Conservation (phyloP, 805 yeast species). For the Wickerhamomyces chambardii region DNA sequence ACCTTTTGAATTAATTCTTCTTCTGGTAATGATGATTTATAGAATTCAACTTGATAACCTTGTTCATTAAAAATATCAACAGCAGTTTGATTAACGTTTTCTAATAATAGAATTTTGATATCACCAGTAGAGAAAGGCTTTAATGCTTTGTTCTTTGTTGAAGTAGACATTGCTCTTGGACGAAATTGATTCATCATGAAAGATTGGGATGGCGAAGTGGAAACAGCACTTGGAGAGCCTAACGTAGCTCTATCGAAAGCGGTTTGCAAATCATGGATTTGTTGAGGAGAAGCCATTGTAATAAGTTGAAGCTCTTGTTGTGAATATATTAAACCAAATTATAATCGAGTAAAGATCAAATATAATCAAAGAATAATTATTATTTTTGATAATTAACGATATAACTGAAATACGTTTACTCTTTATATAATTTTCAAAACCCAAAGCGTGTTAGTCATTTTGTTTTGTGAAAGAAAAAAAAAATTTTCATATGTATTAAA, state of each 20-base stretch:
- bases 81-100: slow-evolving; percentile 92
- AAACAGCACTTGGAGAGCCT: slow-evolving; percentile 59
- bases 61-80: slow-evolving; percentile 75
- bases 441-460: too few relatives aligned
- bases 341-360: too few relatives aligned
- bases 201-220: slow-evolving; percentile 75
- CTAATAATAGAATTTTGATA: slow-evolving; percentile 82
- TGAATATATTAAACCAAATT: too few relatives aligned
- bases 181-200: slow-evolving; percentile 43
- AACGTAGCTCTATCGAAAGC: slow-evolving; percentile 48
- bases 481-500: too few relatives aligned
- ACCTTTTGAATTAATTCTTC: slow-evolving; percentile 93
- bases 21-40: slow-evolving; percentile 83
- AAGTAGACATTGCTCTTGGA: slow-evolving; percentile 29
- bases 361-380: too few relatives aligned
- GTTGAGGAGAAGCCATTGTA: slow-evolving; percentile 61
- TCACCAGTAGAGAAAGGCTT: slow-evolving; percentile 96
- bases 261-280: slow-evolving; percentile 44
- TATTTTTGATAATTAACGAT: too few relatives aligned
- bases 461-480: too few relatives aligned
- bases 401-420: too few relatives aligned
- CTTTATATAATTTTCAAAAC: too few relatives aligned
- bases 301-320: too few relatives aligned
- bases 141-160: slow-evolving; percentile 55
- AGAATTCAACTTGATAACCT: slow-evolving; percentile 96